Base-by-base conservation (phyloP, 1,139 yeast genomes). In the Candida sp. region DNA sequence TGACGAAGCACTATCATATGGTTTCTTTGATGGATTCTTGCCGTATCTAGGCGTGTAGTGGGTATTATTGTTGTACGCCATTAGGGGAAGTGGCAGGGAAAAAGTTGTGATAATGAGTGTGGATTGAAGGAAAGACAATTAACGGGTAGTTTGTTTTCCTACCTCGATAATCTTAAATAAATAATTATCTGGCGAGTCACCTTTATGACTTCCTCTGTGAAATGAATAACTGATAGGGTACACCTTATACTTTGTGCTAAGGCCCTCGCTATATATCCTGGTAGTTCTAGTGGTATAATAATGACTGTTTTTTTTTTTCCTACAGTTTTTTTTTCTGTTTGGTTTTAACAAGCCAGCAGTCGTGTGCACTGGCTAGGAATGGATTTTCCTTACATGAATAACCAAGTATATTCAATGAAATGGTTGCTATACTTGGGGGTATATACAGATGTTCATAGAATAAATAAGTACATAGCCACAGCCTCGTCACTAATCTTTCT, bases 1-100 rank as follows among this genome's bases (percentile, higher is more conserved):
- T 17, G 37, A 41, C 7, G 43, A 28, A 7, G 37, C 32, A 11
- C 17, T 48, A 11, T 53, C 54, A 38, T 51, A 46, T 23, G 40
- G 17, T 30, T 50, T 50, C 44, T 46, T 45, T 5, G 54, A 46
- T 23, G 44, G 39, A 27, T 33, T 44, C 40, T 44, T 51, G 25
- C 51, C 53, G 44, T 55, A 58, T 40, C 61, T 52, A 4, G 60
- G 57, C 41, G 55, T 57, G 42, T 58, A 58, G 46, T 55, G 52
- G 27, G 50, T 47, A 47, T 51, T 53, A 47, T 50, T 50, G 43
- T 51, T 52, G 47, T 54, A 55, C 17, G 54, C 47, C 59, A 53
- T 55, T 28, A 28, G 7, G 7, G 31, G 8, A 2, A 28, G 7
- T n/a, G 31, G 9, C 25, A 22, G 28, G 23, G 47, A 33, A 27